Evolutionary conservation across 129 eudicot species (phyloP), one percentile per base, ranked within the genome.

Genomic region (Chrysanthemum makinoi): DNA sequence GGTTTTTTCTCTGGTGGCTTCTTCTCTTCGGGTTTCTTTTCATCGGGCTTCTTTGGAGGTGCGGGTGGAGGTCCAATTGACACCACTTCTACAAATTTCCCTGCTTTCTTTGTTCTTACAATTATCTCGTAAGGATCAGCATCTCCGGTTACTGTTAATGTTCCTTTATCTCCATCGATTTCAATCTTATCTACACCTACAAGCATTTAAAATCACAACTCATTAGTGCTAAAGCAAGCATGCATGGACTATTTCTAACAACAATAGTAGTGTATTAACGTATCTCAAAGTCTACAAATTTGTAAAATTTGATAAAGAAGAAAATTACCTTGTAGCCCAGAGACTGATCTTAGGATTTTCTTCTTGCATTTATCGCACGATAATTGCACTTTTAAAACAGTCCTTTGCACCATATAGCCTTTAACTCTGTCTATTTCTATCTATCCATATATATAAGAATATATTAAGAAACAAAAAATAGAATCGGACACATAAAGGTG

Each of bases 61-160:
- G 86, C 84, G 1, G 88, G 85, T 13, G 89, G 94, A 60, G 94
- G 90, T 83, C 94, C 91, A 72, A 90, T 72, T 14, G 77, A 87
- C n/a, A 85, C 80, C 10, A 87, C 83, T 68, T 84, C 83, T 6
- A 72, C 82, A 46, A 33, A 80, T 67, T 84, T 86, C 3, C 89
- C 91, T 1, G 84, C 73, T 68, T 84, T 90, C 50, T 78, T 87
- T 39, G 86, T 70, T 30, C 83, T 74, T 61, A 65, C 65, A 9
- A 87, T 83, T 61, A 90, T 81, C 65, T 84, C 84, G 14, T 87
- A 83, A 0, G 96, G 91, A 81, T 90, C 94, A 2, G 91, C 91
- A 14, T 83, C 81, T 15, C 96, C 94, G 0, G 92, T 85, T 67
- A 87, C 83, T 0, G 83, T 84, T 26, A 90, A 65, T 0, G 82